Evolutionary conservation across 2,329 filamentous ascomycete genomes (phyloP), one percentile per base, ranked within the genome.

Genomic region (Bipolaris sorokiniana): DNA sequence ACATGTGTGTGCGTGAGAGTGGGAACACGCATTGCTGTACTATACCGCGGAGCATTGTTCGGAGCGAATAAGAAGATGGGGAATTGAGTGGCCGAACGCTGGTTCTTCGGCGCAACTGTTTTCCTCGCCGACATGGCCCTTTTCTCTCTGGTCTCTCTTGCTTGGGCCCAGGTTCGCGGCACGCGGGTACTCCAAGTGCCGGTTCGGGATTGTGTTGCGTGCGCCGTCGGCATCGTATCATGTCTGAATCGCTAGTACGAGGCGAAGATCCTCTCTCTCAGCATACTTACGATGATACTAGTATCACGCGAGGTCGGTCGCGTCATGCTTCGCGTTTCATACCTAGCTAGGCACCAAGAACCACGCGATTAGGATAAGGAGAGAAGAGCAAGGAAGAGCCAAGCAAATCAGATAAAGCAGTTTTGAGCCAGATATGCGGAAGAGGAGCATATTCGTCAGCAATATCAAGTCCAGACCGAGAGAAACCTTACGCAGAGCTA

Each of bases 71-170:
- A 28, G 46, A 38, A 38, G 18, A 28, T 48, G 20, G 7, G 46
- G 46, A 48, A 48, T 48, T 48, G 11, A n/a, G 22, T 48, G 22
- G 22, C 46, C 46, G 46, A 48, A 48, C 46, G 46, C 34, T 37
- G 31, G 46, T 38, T 48, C 46, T 48, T 48, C 46, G 46, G 46
- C 33, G 46, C 22, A 15, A 48, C 28, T 28, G 5, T 11, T 13
- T 31, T 13, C 10, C 28, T 31, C 28, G 28, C 28, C 28, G 28
- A 28, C 20, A 31, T 38, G 34, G 46, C 46, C 34, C 46, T 38
- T 48, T 38, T 38, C 16, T n/a, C 15, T 34, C 20, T 36, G 28
- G 28, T 23, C 15, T 26, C 22, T 7, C n/a, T 3, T 28, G 7
- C 26, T 23, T 42, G 15, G 23, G 34, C 13, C 22, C 20, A 22